Percentiles rank a stretch among this genome's conserved stretches.
Conservation (phyloP, 2,329 filamentous ascomycete species). For the Fusarium duplospermum region DNA sequence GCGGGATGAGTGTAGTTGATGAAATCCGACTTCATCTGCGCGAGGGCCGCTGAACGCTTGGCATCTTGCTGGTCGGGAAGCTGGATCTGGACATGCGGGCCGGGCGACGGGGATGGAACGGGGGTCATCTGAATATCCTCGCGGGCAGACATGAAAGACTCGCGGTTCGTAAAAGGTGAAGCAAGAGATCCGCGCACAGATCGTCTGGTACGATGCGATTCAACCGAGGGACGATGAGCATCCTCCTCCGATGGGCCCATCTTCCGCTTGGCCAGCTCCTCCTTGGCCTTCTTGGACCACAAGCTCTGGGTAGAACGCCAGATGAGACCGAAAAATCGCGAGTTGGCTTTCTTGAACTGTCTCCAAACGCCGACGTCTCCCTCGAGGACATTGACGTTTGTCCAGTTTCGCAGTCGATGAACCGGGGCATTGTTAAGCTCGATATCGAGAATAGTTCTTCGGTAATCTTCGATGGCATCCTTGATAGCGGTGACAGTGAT, state of each 20-base stretch:
- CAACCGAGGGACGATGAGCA: slow-evolving; percentile 71
- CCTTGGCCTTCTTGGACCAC: slow-evolving; percentile 64
- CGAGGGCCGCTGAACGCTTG: slow-evolving; percentile 52
- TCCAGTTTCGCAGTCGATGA: slow-evolving; percentile 87
- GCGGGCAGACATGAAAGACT: slow-evolving; percentile 65
- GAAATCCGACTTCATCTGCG: slow-evolving; percentile 66
- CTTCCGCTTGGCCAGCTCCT: slow-evolving; percentile 62
- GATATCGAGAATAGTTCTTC: slow-evolving; percentile 89
- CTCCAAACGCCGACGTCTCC: slow-evolving; percentile 90
- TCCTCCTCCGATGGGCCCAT: slow-evolving; percentile 50
- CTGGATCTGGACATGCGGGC: slow-evolving; percentile 50
- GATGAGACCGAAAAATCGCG: slow-evolving; percentile 67
- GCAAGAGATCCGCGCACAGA: slow-evolving; percentile 54
- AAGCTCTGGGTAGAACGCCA: slow-evolving; percentile 60
- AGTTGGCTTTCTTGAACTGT: slow-evolving; percentile 87
- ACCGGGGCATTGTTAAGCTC: slow-evolving; percentile 97
- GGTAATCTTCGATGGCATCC: slow-evolving; percentile 95
- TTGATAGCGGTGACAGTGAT: slow-evolving; percentile 89
- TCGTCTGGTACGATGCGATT: slow-evolving; percentile 50
- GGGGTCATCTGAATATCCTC: slow-evolving; percentile 96
- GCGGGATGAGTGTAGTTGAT: slow-evolving; percentile 77
- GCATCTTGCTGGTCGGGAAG: slow-evolving; percentile 53
- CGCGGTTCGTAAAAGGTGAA: slow-evolving; percentile 65
- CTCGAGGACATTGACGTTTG: slow-evolving; percentile 92
- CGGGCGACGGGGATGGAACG: slow-evolving; percentile 81